Conservation (phyloP, 768 basidiomycete genomes). For the Mycena crocata region DNA sequence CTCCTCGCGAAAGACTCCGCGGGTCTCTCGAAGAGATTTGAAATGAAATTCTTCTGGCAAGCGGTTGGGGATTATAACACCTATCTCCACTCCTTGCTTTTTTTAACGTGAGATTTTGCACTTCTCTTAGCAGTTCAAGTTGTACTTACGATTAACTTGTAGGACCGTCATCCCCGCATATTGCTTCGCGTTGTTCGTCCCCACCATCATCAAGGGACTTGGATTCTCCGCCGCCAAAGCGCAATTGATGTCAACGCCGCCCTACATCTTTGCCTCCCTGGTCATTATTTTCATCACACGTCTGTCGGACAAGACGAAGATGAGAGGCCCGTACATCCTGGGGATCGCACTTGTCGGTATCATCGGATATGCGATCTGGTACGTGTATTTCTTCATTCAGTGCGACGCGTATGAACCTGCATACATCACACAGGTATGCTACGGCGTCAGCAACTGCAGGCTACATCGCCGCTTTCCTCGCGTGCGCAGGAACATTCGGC, state of each 20-base stretch:
- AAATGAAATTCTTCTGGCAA: constrained; percentile 19
- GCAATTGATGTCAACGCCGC: constrained; percentile 9
- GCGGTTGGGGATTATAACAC: constrained; percentile 12
- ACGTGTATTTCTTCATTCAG: not conserved
- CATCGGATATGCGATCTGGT: constrained; percentile 17
- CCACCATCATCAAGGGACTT: constrained; percentile 14
- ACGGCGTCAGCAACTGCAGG: constrained; percentile 12
- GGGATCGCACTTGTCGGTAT: constrained; percentile 10
- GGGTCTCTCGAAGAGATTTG: constrained; percentile 13
- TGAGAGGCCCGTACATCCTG: constrained; percentile 11
- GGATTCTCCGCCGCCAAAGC: constrained; percentile 14
- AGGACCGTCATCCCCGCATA: constrained; percentile 20
- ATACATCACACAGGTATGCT: too few relatives aligned
- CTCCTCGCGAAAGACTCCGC: constrained; percentile 15
- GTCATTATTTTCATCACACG: not conserved
- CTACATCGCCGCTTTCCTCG: constrained; percentile 14
- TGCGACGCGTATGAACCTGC: too few relatives aligned
- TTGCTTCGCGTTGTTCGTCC: constrained; percentile 17
- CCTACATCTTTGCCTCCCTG: constrained; percentile 3
- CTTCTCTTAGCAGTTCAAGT: too few relatives aligned
- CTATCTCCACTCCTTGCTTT: constrained; percentile 17
- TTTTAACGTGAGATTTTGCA: constrained; percentile 1
- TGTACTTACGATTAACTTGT: not conserved
- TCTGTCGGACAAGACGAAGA: constrained; percentile 9
- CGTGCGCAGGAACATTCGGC: constrained; percentile 7